phyloP scores from a whole-genome alignment of 2,329 filamentous ascomycete species.

The Exophiala mesophila region DNA sequence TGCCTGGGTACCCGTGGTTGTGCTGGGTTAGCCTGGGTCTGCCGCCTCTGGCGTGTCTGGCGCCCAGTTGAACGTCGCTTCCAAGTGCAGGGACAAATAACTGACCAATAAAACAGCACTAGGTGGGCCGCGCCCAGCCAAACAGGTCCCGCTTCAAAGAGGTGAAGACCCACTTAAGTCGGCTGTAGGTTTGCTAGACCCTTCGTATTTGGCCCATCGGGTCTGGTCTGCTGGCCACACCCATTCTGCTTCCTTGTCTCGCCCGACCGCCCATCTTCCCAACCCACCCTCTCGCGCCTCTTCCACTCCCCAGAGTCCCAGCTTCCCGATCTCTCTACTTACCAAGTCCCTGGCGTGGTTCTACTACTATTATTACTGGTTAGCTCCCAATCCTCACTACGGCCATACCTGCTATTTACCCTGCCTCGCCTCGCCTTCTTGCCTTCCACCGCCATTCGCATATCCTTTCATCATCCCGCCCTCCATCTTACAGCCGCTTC shows the following conservation, averaged over 20 bases:
- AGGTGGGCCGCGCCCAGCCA: neutral
- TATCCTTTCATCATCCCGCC: constrained; percentile 11
- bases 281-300: neutral
- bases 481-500: constrained; percentile 9
- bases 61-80: neutral
- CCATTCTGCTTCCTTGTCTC: constrained; percentile 1
- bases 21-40: too few relatives aligned
- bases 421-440: constrained; percentile 3
- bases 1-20: too few relatives aligned
- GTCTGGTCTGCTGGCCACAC: constrained; percentile 4
- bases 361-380: neutral
- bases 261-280: neutral
- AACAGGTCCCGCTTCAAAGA: neutral
- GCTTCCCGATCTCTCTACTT: neutral
- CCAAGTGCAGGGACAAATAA: constrained; percentile 1
- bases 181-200: neutral
- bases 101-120: neutral
- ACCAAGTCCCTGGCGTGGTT: neutral
- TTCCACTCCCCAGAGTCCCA: constrained; percentile 1
- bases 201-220: neutral
- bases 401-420: constrained; percentile 1
- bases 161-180: neutral
- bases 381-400: neutral
- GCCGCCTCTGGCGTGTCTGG: too few relatives aligned
- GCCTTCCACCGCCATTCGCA: constrained; percentile 15